Percentiles rank a stretch among this genome's conserved stretches.
Evolutionary conservation across 2,329 filamentous ascomycete species (phyloP).

Genomic region (Beauveria rudraprayagi): DNA sequence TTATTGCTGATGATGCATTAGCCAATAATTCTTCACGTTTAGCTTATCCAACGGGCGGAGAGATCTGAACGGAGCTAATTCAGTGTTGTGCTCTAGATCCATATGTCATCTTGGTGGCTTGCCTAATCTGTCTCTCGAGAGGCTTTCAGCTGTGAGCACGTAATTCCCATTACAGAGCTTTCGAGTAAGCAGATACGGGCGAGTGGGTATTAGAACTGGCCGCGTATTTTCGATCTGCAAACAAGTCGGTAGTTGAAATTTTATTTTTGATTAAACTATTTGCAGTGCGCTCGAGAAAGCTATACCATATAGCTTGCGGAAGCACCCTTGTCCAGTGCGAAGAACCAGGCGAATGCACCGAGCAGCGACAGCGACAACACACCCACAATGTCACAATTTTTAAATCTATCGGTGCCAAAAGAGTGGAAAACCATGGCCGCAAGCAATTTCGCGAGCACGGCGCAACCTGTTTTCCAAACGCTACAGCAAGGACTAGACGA

Average conservation of each 20-base stretch:
- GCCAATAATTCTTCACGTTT: neutral
- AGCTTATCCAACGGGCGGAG: neutral
- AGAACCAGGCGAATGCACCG: no score
- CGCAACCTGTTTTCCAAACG: neutral
- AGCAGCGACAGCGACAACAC: neutral
- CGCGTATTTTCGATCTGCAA: no score
- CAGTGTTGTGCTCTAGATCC: neutral
- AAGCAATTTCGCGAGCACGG: neutral
- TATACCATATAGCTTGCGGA: neutral
- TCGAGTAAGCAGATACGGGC: neutral
- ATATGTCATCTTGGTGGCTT: neutral
- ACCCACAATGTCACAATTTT: neutral
- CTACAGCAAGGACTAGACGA: neutral
- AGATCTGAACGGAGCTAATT: neutral
- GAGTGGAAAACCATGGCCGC: neutral
- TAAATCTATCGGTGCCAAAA: neutral
- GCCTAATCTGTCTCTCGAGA: neutral
- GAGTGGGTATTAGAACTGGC: no score
- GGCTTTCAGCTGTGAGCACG: neutral
- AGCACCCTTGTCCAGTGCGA: neutral
- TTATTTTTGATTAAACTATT: no score
- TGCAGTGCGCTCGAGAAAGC: neutral
- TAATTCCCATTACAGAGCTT: neutral
- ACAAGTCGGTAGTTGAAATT: no score
- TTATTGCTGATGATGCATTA: constrained; percentile 3